Conservation (phyloP, 352 stramenopile genomes). For the Plasmopara halstedii region DNA sequence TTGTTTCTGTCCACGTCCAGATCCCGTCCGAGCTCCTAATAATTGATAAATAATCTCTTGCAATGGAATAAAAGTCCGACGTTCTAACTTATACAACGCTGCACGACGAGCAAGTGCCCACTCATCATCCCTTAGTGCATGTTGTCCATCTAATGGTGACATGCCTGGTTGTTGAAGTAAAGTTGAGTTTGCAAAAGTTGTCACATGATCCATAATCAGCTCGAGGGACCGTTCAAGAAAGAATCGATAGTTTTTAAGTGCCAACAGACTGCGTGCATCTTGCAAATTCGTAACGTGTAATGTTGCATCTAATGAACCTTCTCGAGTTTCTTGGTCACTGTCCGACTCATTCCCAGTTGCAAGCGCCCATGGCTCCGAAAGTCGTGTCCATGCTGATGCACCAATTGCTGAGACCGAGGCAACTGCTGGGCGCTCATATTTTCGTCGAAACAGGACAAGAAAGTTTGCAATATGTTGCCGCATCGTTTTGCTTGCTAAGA, state of each 20-base stretch:
- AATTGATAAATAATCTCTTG: constrained; percentile 63
- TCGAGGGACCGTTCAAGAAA: constrained; percentile 59
- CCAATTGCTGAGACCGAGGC: constrained; percentile 6
- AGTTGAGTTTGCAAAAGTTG: constrained; percentile 7
- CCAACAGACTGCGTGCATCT: constrained; percentile 44
- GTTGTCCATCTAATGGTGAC: constrained; percentile 11
- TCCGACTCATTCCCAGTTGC: constrained; percentile 13
- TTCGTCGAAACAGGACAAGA: constrained; percentile 42
- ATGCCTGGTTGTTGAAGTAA: too few species aligned
- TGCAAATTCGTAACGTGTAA: constrained; percentile 32
- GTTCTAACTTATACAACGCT: constrained; percentile 53
- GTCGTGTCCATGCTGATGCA: constrained; percentile 23
- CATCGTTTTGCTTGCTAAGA: constrained; percentile 32
- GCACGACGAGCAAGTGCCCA: constrained; percentile 45
- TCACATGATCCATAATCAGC: constrained; percentile 41
- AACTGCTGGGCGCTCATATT: constrained; percentile 27
- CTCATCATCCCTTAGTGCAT: constrained; percentile 31
- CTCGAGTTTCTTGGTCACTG: constrained; percentile 22
- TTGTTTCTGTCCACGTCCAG: constrained; percentile 13
- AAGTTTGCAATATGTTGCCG: constrained; percentile 37
- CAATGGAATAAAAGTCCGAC: constrained; percentile 54
- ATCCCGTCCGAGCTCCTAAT: constrained; percentile 33
- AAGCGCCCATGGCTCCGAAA: constrained; percentile 23
- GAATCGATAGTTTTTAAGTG: constrained; percentile 67
- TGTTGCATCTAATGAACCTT: constrained; percentile 14